phyloP scores from a whole-genome alignment of 768 basidiomycete species.

The Mycena floridula region DNA sequence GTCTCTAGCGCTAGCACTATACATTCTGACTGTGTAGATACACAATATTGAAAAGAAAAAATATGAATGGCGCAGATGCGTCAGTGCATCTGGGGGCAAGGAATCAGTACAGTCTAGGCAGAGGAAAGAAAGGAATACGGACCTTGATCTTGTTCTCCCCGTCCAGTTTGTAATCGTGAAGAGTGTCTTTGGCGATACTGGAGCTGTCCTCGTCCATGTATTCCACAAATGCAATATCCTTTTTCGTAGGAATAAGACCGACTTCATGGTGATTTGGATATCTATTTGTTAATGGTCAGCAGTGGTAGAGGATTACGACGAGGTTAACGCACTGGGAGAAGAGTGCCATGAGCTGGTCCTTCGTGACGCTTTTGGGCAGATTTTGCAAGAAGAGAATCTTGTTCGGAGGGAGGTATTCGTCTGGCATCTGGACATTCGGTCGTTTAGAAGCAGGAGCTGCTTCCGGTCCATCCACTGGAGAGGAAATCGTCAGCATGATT shows the following conservation, averaged over 20 bases:
- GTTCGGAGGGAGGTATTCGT: conserved; percentile 99
- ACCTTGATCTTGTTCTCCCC: conserved; percentile 99
- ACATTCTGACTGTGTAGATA: no score
- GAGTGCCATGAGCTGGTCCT: conserved; percentile 84
- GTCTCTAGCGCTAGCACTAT: no score
- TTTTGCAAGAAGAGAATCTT: conserved; percentile 98
- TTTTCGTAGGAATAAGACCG: conserved; percentile 95
- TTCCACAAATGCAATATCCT: conserved; percentile 98
- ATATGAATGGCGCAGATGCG: no score
- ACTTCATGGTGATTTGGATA: conserved; percentile 96
- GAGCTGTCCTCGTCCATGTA: conserved; percentile 91
- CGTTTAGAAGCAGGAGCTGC: conserved; percentile 65
- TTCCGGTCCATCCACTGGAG: conserved; percentile 63
- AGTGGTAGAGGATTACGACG: no score
- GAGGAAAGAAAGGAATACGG: no score
- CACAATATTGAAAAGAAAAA: no score
- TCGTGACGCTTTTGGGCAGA: conserved; percentile 86
- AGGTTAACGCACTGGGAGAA: no score
- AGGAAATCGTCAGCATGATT: no score
- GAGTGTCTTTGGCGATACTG: conserved; percentile 86
- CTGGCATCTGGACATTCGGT: conserved; percentile 93
- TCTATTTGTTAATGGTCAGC: no score
- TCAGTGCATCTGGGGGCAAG: no score
- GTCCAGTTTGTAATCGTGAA: conserved; percentile 97
- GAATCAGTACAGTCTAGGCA: no score